Evolutionary conservation across 2,329 filamentous ascomycete species (phyloP).

Genomic region (Aspergillus unguis): DNA sequence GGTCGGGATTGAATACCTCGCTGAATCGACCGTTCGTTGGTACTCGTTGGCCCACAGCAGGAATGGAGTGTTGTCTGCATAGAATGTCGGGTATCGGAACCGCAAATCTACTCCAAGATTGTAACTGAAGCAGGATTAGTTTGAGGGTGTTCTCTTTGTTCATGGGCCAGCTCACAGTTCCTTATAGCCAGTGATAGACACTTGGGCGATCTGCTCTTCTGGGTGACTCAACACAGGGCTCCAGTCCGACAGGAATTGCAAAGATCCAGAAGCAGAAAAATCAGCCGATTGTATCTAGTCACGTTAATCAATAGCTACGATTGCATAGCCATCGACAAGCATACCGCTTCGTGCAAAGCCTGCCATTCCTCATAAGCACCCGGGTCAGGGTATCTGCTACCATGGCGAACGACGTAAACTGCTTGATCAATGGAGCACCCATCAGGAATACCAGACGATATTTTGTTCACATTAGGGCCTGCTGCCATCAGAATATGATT

Average conservation of each 20-base stretch:
- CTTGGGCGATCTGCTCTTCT: constrained; percentile 54
- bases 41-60: constrained; percentile 66
- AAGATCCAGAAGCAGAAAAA: constrained; percentile 52
- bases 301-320: background rate
- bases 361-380: constrained; percentile 14
- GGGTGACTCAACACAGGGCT: constrained; percentile 56
- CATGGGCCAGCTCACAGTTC: constrained; percentile 39
- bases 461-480: constrained; percentile 14
- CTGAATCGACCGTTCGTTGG: constrained; percentile 42
- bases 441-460: constrained; percentile 8
- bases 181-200: constrained; percentile 61
- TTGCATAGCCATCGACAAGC: background rate
- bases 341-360: constrained; percentile 33
- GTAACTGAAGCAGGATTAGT: constrained; percentile 27
- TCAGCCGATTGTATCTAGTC: constrained; percentile 51
- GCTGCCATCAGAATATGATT: background rate
- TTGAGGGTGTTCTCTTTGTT: background rate
- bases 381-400: constrained; percentile 15
- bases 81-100: constrained; percentile 43
- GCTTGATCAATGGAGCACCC: constrained; percentile 14
- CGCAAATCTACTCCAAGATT: constrained; percentile 18
- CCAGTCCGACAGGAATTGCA: constrained; percentile 60
- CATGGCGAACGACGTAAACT: constrained; percentile 14
- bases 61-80: constrained; percentile 50
- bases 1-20: constrained; percentile 9